Percentiles rank a stretch among this genome's conserved stretches.
phyloP scores from a whole-genome alignment of 1,284 basidiomycete genomes.

The Amanita bisporigera region DNA sequence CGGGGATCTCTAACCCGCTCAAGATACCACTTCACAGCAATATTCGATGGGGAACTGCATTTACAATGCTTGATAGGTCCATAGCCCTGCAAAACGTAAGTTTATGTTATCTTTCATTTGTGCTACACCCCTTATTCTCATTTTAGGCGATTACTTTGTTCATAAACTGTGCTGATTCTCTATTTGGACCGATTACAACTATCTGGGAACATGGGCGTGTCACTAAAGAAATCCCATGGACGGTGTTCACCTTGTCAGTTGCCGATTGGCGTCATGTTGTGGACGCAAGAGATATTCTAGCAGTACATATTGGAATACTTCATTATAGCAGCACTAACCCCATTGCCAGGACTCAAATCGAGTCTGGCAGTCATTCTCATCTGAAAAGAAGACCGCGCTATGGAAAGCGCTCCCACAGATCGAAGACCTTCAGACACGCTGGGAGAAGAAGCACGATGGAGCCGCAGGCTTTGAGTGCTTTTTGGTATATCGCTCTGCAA shows the following conservation, averaged over 20 bases:
- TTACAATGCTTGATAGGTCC: slow-evolving; percentile 25
- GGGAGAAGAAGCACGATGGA: not conserved
- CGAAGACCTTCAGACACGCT: not conserved
- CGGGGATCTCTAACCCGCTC: slow-evolving; percentile 15
- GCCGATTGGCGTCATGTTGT: not conserved
- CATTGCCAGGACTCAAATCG: not conserved
- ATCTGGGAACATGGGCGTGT: not conserved
- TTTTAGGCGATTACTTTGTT: not conserved
- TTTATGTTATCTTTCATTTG: too few relatives aligned
- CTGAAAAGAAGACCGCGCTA: not conserved
- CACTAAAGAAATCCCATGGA: not conserved
- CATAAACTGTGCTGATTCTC: not conserved
- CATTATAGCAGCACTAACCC: too few relatives aligned
- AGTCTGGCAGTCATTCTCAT: not conserved
- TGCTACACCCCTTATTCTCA: too few relatives aligned
- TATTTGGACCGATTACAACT: not conserved
- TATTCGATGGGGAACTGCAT: slow-evolving; percentile 28
- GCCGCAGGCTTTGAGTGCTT: not conserved
- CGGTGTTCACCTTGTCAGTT: not conserved
- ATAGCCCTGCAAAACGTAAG: slow-evolving; percentile 22
- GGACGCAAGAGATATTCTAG: not conserved
- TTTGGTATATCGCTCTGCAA: not conserved
- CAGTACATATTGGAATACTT: too few relatives aligned
- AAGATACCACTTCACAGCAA: slow-evolving; percentile 29
- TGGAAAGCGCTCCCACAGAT: too few relatives aligned